Evolutionary conservation across 2,329 filamentous ascomycete species (phyloP), one percentile per base, ranked within the genome.

Genomic region (Apiospora kogelbergensis): DNA sequence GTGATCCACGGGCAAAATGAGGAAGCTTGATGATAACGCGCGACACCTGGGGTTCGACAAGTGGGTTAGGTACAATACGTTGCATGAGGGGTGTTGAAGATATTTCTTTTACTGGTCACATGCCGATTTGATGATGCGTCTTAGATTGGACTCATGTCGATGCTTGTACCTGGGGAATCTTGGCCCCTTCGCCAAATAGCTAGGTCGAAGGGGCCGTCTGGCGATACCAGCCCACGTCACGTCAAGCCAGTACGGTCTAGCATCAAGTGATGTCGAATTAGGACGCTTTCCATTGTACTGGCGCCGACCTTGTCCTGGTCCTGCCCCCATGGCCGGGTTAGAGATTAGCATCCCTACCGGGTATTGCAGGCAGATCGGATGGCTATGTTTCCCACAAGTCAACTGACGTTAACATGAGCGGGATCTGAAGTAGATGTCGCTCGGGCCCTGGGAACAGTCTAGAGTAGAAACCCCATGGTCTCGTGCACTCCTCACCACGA

Each of bases 161-260:
- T 60, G 53, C n/a, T 37, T 37, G 17, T 37, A 60, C 26, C 53
- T 60, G 53, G 53, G 30, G 53, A 13, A 37, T 60, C 17, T 60
- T 37, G 53, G 53, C 53, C 26, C 53, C 26, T 37, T 60, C 30
- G 20, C 53, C 30, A 60, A n/a, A 60, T 37, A 7, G 30, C 53
- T n/a, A 20, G 53, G 30, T 60, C 30, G 53, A 60, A 60, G 37
- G 30, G 53, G 53, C 53, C 53, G 17, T 60, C 53, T 37, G n/a
- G 53, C 30, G 53, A 60, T 60, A 60, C 53, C 53, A 60, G 37
- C 53, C 53, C 53, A 60, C 53, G 53, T 60, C 53, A 60, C 53
- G 53, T 60, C 53, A 60, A 60, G 20, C 30, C 26, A 60, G 26
- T 5, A 60, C n/a, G 53, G 53, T 60, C 53, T 37, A 37, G 53